Evolutionary conservation across 2,329 filamentous ascomycete genomes (phyloP).

Genomic region (Aspergillus felis): DNA sequence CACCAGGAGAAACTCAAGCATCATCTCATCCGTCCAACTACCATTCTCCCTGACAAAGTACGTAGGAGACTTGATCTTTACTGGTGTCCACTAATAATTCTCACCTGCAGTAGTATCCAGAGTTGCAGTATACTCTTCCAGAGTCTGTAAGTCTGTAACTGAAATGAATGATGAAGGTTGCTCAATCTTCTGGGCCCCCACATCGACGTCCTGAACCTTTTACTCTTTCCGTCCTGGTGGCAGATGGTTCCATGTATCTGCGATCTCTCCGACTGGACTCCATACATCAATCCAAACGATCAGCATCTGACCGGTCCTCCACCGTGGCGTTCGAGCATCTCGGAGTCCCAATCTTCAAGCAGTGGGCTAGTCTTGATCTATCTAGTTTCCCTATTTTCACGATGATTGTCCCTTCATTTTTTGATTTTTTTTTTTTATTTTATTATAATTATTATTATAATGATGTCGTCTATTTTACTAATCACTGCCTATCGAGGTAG

Average conservation of each 20-base stretch:
- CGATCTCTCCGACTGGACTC: neutral
- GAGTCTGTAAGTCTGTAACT: neutral
- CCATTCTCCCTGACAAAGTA: neutral
- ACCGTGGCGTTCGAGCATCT: slow-evolving; percentile 11
- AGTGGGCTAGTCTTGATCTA: slow-evolving; percentile 1
- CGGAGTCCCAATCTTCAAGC: slow-evolving; percentile 11
- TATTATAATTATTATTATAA: slow-evolving; percentile 3
- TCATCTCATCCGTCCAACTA: neutral
- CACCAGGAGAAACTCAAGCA: neutral
- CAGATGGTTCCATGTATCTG: neutral
- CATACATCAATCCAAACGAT: neutral
- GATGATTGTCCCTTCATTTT: neutral
- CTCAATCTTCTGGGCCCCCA: neutral
- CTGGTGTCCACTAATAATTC: too few species aligned
- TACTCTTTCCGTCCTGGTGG: neutral
- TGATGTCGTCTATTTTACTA: slow-evolving; percentile 1
- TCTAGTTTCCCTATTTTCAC: neutral
- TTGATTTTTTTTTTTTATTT: slow-evolving; percentile 1
- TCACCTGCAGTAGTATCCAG: neutral
- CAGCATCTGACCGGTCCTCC: slow-evolving; percentile 16
- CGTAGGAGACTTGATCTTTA: neutral
- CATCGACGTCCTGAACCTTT: neutral
- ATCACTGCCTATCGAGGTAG: neutral
- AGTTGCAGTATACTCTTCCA: neutral
- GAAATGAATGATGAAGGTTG: neutral